phyloP scores from a whole-genome alignment of 441 rosid genomes.

The Aleurites moluccanus region DNA sequence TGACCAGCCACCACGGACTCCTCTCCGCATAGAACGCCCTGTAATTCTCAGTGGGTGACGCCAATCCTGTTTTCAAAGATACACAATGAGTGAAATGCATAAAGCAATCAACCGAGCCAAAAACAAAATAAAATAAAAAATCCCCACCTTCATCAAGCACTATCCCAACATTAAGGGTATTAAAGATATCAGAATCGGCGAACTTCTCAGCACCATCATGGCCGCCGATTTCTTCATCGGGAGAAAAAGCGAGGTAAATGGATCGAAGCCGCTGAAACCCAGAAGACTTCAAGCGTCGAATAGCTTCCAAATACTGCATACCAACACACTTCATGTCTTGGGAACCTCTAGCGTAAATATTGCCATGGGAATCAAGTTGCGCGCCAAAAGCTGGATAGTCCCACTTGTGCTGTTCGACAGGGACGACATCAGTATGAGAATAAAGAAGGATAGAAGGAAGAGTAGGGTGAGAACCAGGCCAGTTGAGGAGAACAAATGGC shows the following conservation, averaged over 20 bases:
- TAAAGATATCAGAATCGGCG: conserved; percentile 56
- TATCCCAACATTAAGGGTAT: conserved; percentile 63
- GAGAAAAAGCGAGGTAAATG: conserved; percentile 70
- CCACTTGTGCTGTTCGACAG: conserved; percentile 83
- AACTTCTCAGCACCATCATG: conserved; percentile 80
- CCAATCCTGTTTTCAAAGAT: conserved; percentile 49
- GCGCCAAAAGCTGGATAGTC: conserved; percentile 67
- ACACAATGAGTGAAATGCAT: background rate
- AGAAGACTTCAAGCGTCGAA: conserved; percentile 58
- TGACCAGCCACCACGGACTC: conserved; percentile 81
- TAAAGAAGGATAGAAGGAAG: conserved; percentile 78
- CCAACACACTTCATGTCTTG: conserved; percentile 99
- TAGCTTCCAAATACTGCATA: conserved; percentile 89
- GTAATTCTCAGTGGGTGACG: conserved; percentile 66
- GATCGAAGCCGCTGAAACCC: conserved; percentile 69
- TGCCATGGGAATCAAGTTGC: conserved; percentile 66
- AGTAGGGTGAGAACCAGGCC: conserved; percentile 62
- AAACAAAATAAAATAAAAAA: background rate
- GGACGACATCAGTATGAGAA: conserved; percentile 97
- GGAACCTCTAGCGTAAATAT: conserved; percentile 84
- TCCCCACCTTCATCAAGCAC: conserved; percentile 87
- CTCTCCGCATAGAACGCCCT: conserved; percentile 81
- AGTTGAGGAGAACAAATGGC: conserved; percentile 73
- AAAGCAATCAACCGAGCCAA: background rate
- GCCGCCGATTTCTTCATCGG: conserved; percentile 97